Conservation (phyloP, 495 filamentous ascomycete genomes). For the Hypomontagnella monticulosa region DNA sequence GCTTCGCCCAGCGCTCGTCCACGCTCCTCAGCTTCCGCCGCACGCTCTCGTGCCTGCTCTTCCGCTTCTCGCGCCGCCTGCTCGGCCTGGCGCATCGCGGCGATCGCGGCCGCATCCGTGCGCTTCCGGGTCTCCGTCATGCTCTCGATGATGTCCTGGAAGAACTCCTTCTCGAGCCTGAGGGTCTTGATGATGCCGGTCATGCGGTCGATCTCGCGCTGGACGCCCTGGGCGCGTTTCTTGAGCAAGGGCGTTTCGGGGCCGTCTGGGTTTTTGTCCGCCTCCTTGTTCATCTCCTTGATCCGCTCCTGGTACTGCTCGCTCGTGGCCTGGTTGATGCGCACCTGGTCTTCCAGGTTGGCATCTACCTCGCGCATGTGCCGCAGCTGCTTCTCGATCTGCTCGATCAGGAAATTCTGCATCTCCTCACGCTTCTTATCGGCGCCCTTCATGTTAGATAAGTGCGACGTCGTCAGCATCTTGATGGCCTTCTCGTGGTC, state of each 20-base stretch:
- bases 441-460: no score
- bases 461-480: no score
- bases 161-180: neutral
- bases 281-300: neutral
- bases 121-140: neutral
- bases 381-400: neutral
- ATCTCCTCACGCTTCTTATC: no score
- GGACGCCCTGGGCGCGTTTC: neutral
- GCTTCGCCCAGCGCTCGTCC: neutral
- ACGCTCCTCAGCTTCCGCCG: neutral
- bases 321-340: neutral
- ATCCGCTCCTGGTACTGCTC: conserved; percentile 9
- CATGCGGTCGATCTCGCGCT: conserved; percentile 23
- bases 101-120: neutral
- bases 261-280: neutral
- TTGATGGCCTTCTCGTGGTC: neutral
- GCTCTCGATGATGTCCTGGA: neutral
- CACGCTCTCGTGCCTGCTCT: neutral
- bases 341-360: neutral
- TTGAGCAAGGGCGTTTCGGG: neutral
- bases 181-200: conserved; percentile 8
- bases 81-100: neutral
- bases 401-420: neutral
- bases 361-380: neutral
- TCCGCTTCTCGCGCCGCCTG: neutral